Conservation (phyloP, 257 asterid species). For the Coffea eugenioides region DNA sequence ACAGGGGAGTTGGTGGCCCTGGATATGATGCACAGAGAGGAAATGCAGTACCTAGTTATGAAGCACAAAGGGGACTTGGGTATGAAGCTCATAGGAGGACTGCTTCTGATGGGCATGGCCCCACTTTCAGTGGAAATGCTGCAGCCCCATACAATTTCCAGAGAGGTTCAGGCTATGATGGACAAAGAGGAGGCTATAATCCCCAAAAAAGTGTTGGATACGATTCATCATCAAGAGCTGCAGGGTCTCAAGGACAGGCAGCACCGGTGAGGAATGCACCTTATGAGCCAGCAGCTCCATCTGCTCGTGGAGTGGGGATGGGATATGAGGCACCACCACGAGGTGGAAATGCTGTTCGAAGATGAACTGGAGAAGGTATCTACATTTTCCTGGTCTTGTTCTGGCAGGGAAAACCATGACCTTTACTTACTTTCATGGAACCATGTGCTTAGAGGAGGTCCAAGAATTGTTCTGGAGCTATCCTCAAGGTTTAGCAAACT, state of each 20-base stretch:
- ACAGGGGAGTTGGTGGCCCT: conserved; percentile 35
- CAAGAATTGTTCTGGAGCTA: not conserved
- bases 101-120: conserved; percentile 37
- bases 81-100: conserved; percentile 42
- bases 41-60: conserved; percentile 35
- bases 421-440: not conserved
- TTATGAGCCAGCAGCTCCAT: conserved; percentile 43
- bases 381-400: not conserved
- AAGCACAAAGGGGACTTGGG: conserved; percentile 40
- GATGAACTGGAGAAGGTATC: conserved; percentile 31
- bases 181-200: conserved; percentile 40
- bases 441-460: not conserved
- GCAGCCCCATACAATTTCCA: conserved; percentile 44
- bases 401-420: not conserved
- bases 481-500: not conserved
- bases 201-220: conserved; percentile 36
- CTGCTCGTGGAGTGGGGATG: conserved; percentile 36
- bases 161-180: conserved; percentile 52
- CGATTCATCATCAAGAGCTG: conserved; percentile 43
- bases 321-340: conserved; percentile 46
- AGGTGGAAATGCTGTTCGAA: conserved; percentile 52
- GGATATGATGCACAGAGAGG: conserved; percentile 44
- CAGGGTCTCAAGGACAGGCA: conserved; percentile 56
- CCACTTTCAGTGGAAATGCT: conserved; percentile 19
- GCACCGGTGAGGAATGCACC: conserved; percentile 33